Evolutionary conservation across 2,329 filamentous ascomycete species (phyloP), one percentile per base, ranked within the genome.

Genomic region (Aureobasidium sp.): DNA sequence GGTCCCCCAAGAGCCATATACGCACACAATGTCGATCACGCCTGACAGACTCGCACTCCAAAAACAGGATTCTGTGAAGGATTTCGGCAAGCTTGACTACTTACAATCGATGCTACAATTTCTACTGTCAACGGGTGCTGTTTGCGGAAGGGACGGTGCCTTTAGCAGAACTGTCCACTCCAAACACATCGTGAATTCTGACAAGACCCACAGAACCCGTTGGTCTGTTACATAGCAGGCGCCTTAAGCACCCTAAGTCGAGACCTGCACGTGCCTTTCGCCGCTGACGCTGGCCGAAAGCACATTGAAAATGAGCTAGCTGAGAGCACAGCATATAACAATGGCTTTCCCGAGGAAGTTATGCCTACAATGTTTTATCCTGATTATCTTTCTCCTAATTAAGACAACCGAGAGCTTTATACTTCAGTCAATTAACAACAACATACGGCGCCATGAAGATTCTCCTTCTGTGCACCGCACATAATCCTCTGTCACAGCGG

Each of bases 391-490:
- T 23, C 13, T 17, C 41, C 2, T 2, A 17, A 12, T 15, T 41
- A 23, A 17, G 41, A 9, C 10, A 39, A 39, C 15, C 50, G 5
- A 12, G 1, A 7, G 15, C 23, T 9, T 27, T 36, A 10, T 39
- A 41, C 15, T 27, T 27, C 34, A 2, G 8, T 17, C 50, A 15
- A 4, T 10, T 7, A 1, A 27, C 20, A 53, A 8, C 20, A 52
- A 17, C n/a, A 9, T 4, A 26, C 23, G 9, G n/a, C 42, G 66
- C 29, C 9, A 75, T 77, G 73, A 73, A 72, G 67, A 75, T 77
- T 46, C 73, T 78, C 58, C 77, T 78, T 63, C 68, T 78, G n/a
- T 77, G 76, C 65, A 78, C 76, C 5, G 76, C 76, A n/a, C 75
- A 77, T 68, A 78, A 77, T 62, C 77, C 76, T 10, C 69, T 78